A percentile compares a stretch with the other conserved stretches of the same genome.
phyloP scores from a whole-genome alignment of 2,329 filamentous ascomycete genomes.

The Scedosporium dehoogii region DNA sequence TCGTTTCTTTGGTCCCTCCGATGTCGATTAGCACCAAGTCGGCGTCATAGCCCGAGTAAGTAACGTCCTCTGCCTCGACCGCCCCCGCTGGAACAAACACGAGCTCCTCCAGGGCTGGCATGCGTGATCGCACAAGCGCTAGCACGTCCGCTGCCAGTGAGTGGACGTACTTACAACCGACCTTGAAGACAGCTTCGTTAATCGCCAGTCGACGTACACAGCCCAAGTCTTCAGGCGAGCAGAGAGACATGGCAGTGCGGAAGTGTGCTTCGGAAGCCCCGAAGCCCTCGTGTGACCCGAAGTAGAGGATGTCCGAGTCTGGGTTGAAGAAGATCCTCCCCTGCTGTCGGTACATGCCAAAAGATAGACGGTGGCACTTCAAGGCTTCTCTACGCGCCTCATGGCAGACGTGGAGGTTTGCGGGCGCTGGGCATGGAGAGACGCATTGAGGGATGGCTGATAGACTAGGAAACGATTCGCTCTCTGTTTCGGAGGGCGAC shows the following conservation, averaged over 20 bases:
- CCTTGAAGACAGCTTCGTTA: slow-evolving; percentile 31
- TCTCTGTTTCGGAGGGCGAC: slow-evolving; percentile 15
- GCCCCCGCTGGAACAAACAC: slow-evolving; percentile 32
- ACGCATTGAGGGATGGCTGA: slow-evolving; percentile 22
- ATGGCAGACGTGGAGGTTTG: slow-evolving; percentile 33
- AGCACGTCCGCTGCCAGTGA: slow-evolving; percentile 31
- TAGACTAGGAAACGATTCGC: slow-evolving; percentile 3
- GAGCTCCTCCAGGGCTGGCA: slow-evolving; percentile 30
- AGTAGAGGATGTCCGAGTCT: slow-evolving; percentile 33
- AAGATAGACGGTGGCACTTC: slow-evolving; percentile 28
- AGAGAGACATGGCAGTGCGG: slow-evolving; percentile 32
- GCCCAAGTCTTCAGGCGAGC: slow-evolving; percentile 28
- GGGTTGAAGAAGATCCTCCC: slow-evolving; percentile 33
- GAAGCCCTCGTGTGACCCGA: slow-evolving; percentile 33
- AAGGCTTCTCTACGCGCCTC: slow-evolving; percentile 36
- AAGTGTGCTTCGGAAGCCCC: slow-evolving; percentile 36
- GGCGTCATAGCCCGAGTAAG: not conserved
- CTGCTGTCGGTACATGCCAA: slow-evolving; percentile 30
- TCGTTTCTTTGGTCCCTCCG: slow-evolving; percentile 13
- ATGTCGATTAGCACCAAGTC: not conserved
- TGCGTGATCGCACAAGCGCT: slow-evolving; percentile 23
- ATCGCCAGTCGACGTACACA: slow-evolving; percentile 32
- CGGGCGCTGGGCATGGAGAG: slow-evolving; percentile 30
- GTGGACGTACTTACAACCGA: slow-evolving; percentile 20
- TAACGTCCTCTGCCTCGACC: slow-evolving; percentile 6